Percentiles rank a stretch among this genome's conserved stretches.
Evolutionary conservation across 495 filamentous ascomycete species (phyloP).

Genomic region (Lichenothelia convexa): DNA sequence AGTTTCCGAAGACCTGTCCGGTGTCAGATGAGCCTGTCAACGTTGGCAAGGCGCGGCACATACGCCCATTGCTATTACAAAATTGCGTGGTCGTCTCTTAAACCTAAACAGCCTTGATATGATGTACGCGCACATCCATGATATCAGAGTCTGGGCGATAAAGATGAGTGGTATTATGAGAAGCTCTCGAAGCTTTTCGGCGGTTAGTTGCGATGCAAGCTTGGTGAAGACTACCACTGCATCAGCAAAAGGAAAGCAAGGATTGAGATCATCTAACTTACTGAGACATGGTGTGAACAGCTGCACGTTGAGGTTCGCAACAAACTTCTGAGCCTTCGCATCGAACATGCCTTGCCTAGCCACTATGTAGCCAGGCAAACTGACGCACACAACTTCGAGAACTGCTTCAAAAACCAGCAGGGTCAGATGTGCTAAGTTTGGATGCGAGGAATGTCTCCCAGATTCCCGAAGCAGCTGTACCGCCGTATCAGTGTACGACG

Average conservation of each 20-base stretch:
- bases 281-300: conserved; percentile 94
- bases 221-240: conserved; percentile 71
- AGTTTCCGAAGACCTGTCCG: conserved; percentile 75
- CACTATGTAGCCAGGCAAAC: conserved; percentile 85
- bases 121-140: conserved; percentile 51
- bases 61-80: conserved; percentile 90
- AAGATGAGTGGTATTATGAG: conserved; percentile 92
- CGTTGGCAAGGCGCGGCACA: conserved; percentile 9
- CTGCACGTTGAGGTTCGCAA: conserved; percentile 83
- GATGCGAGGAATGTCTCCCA: conserved; percentile 30
- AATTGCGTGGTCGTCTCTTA: conserved; percentile 69
- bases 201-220: conserved; percentile 83
- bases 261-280: conserved; percentile 29
- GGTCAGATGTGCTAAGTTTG: conserved; percentile 53
- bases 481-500: not conserved
- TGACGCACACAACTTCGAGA: conserved; percentile 88
- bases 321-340: conserved; percentile 83
- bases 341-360: conserved; percentile 82
- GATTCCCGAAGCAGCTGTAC: not conserved
- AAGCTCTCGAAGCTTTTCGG: conserved; percentile 73
- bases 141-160: conserved; percentile 64
- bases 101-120: conserved; percentile 63
- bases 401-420: conserved; percentile 93
- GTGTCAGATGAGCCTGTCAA: not conserved
- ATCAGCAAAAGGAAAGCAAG: conserved; percentile 1